Base-by-base conservation (phyloP, 1,139 yeast species). In the Geotrichum histeridarum region DNA sequence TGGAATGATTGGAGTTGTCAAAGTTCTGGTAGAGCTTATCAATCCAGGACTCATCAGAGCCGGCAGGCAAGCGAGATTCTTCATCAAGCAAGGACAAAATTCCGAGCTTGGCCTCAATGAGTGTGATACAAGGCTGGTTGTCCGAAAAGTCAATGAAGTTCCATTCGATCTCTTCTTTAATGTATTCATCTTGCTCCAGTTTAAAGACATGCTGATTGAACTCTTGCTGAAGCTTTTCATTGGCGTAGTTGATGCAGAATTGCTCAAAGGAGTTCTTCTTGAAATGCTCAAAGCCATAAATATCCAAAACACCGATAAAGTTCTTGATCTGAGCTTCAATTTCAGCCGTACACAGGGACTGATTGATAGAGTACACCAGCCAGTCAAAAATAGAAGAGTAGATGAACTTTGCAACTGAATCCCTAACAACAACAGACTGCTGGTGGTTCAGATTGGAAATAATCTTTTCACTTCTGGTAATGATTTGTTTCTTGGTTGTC, bases 161-260 rank as follows among this genome's bases (percentile, higher is more conserved):
- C 98, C 99, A 93, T 70, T 91, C 95, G 61, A 93, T 91, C 65
- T 91, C 88, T 74, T 93, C 99, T 57, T 80, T 81, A 48, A 90
- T 78, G 69, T 93, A 93, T 67, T 93, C 97, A 68, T 91, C 97
- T 75, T 93, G 98, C 68, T 93, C 99, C 60, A 93, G 79, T 69
- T 91, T 93, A 78, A 93, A 93, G 50, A 93, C 98, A 68, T 93
- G 98, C 71, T 91, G 98, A 67, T 91, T 93, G 71, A 93, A 93
- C 69, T 91, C 98, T 72, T 93, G 99, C 72, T 93, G 99, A 63
- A 93, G 78, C 72, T 93, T 93, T 74, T 93, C 99, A 71, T 93
- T 93, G 52, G 99, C 98, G 70, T 93, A 93, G 69, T 93, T 93
- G 73, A 93, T 93, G 74, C 99, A 93, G 72, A 93, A 91, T 70